Percentiles rank a stretch among this genome's conserved stretches.
Evolutionary conservation across 108 stramenopile genomes (phyloP).

Genomic region (Seminavis robusta): DNA sequence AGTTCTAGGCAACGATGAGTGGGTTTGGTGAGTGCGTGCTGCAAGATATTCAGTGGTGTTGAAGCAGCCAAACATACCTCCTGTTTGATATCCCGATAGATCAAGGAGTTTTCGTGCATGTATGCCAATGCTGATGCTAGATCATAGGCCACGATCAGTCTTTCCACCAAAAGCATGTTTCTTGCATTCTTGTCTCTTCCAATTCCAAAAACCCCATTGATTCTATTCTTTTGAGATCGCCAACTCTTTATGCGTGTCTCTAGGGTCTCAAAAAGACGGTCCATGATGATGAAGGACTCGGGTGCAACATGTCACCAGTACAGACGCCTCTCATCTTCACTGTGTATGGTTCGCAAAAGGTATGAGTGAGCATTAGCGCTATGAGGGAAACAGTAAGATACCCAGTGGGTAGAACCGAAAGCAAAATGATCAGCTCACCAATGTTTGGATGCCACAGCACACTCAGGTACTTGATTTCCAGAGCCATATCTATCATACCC

Average conservation of each 20-base stretch:
- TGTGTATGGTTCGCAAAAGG: no score
- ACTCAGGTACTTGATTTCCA: slow-evolving; percentile 47
- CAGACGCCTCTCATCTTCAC: slow-evolving; percentile 45
- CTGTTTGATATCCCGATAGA: slow-evolving; percentile 70
- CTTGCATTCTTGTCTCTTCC: slow-evolving; percentile 22
- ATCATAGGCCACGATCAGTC: slow-evolving; percentile 50
- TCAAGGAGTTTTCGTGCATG: slow-evolving; percentile 52
- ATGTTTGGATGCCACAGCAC: slow-evolving; percentile 37
- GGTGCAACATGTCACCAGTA: slow-evolving; percentile 22
- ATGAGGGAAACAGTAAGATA: slow-evolving; percentile 1
- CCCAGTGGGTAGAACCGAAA: background rate
- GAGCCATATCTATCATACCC: slow-evolving; percentile 51
- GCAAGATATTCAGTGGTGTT: no score
- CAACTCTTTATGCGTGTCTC: slow-evolving; percentile 41
- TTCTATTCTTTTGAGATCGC: slow-evolving; percentile 6
- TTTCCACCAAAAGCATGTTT: slow-evolving; percentile 21
- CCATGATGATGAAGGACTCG: slow-evolving; percentile 48
- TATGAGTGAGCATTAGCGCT: slow-evolving; percentile 24
- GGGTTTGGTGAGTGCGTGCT: no score
- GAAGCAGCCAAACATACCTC: no score
- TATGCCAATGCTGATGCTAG: slow-evolving; percentile 43
- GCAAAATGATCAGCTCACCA: slow-evolving; percentile 20
- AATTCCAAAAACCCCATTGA: slow-evolving; percentile 18
- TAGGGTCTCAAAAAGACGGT: slow-evolving; percentile 55
- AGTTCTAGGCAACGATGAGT: no score